Base-by-base conservation (phyloP, 2,329 filamentous ascomycete genomes). In the Sporothrix pseudoabietina region DNA sequence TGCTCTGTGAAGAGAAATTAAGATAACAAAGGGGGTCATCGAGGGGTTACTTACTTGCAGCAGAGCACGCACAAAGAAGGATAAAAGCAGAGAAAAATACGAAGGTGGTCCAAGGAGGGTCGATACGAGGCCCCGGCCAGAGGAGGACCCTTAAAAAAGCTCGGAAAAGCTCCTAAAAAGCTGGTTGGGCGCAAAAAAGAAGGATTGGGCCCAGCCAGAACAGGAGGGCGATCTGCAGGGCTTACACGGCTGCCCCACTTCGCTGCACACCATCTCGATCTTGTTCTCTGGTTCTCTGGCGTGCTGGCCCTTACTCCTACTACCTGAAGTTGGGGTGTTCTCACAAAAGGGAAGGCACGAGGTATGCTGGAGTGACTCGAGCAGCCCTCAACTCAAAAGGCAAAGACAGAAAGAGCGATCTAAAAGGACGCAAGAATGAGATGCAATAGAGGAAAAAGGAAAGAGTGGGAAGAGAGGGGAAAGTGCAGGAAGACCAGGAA, bases 241-340 rank as follows among this genome's bases (percentile, higher is more conserved):
- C 72, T 73, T 73, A 73, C 61, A 71, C 69, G 72, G 52, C 54
- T 52, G 72, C 72, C 72, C 72, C 72, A 73, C 72, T 59, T 73
- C 6, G 14, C 61, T 69, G 55, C 68, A 49, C 72, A 66, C 72
- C 72, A 63, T 65, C 71, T 69, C 63, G 52, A 72, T 69, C 52
- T 22, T 63, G 16, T 26, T 61, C 41, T 49, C 26, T 61, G 61
- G 39, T 26, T 61, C 41, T 49, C 26, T 61, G 61, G 39, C 39
- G 12, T 14, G 61, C 61, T 66, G 61, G 52, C 22, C 9, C 22
- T 55, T 55, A 39, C 39, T 39, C 39, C 5, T 41, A n/a, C 39
- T 52, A 44, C 49, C 49, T 52, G 65, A 14, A 14, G 26, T 26
- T 26, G 26, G 26, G 26, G 26, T 26, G 26, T 26, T 26, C 41